phyloP scores from a whole-genome alignment of 176 grass and related monocot genomes.

The Eleusine coracana region DNA sequence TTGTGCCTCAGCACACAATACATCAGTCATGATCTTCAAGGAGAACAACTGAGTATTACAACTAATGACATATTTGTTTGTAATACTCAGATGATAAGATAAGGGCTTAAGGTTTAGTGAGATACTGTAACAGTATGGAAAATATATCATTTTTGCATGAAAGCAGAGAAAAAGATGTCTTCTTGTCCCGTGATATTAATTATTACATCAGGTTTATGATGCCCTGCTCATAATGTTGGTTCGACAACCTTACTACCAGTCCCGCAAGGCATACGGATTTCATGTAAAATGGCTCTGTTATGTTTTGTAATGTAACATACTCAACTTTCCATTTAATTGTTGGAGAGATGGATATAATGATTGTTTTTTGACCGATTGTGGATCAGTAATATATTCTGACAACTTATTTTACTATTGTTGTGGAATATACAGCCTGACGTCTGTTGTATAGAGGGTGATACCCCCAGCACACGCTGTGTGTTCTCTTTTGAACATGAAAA shows the following conservation, averaged over 20 bases:
- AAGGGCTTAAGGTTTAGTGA: not conserved
- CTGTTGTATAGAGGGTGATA: not conserved
- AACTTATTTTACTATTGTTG: not conserved
- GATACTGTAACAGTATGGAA: not conserved
- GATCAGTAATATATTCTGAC: not conserved
- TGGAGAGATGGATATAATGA: not conserved
- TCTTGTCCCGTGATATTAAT: not conserved
- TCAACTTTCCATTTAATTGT: not conserved
- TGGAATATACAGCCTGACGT: not conserved
- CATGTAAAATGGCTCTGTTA: no score
- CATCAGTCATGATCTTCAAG: no score
- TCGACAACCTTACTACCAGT: no score
- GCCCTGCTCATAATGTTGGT: no score
- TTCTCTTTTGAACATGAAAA: not conserved
- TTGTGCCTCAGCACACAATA: no score
- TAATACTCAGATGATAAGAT: no score
- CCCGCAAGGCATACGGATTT: no score
- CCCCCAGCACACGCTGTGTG: not conserved
- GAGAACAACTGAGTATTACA: no score
- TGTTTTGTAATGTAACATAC: no score
- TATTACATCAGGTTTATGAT: no score
- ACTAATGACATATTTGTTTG: no score
- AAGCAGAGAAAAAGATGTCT: not conserved
- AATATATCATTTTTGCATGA: not conserved
- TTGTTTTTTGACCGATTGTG: not conserved